Conservation (phyloP, 345 rosid species). For the Psidium guajava region DNA sequence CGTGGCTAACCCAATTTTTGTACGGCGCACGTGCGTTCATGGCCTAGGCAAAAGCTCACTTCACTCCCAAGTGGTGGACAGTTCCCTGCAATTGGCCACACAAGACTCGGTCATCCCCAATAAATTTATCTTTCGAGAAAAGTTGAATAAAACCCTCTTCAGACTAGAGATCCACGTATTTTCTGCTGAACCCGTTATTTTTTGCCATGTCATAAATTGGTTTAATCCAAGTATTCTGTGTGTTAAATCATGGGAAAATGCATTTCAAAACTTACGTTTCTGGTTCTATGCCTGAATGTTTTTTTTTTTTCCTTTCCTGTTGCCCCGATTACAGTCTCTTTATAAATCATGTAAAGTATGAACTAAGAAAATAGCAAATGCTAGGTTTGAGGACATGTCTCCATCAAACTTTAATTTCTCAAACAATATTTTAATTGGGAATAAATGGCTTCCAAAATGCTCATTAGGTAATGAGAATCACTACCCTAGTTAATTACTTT, state of each 20-base stretch:
- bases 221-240: neutral
- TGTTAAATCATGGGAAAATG: neutral
- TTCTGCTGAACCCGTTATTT: too few relatives aligned
- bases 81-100: neutral
- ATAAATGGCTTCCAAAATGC: neutral
- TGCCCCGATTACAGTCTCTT: neutral
- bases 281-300: neutral
- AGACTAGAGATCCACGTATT: too few relatives aligned
- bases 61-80: neutral
- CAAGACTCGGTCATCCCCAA: neutral
- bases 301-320: neutral
- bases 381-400: neutral
- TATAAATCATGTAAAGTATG: neutral
- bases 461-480: neutral
- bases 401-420: neutral
- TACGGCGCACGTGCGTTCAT: neutral
- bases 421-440: neutral
- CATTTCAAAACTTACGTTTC: neutral
- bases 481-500: neutral
- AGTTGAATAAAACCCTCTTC: neutral
- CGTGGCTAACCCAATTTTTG: neutral
- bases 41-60: neutral
- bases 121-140: neutral
- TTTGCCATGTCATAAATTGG: too few relatives aligned
- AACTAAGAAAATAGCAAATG: neutral